Conservation (phyloP, 441 rosid genomes). For the Croton laevigatus region DNA sequence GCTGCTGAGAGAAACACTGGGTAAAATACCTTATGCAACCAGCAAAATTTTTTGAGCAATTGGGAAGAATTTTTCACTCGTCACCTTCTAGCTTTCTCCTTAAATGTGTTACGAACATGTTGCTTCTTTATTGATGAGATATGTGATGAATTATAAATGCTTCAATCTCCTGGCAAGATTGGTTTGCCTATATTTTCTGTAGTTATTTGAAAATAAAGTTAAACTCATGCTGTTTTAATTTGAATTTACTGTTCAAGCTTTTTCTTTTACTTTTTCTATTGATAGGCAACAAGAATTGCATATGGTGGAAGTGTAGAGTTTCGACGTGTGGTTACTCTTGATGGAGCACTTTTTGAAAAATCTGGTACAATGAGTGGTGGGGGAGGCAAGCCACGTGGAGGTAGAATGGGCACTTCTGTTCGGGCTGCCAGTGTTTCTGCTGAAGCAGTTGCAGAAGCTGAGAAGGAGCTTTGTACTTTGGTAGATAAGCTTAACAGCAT, state of each 20-base stretch:
- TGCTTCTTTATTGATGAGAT: background rate
- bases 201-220: background rate
- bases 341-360: constrained; percentile 92
- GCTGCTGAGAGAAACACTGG: background rate
- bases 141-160: background rate
- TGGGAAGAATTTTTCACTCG: background rate
- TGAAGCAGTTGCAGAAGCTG: constrained; percentile 66
- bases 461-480: constrained; percentile 62
- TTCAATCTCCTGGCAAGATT: background rate
- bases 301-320: constrained; percentile 77
- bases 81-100: constrained; percentile 2
- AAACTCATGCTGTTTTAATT: background rate
- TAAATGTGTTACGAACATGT: background rate
- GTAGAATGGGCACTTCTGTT: constrained; percentile 96
- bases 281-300: constrained; percentile 87
- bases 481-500: constrained; percentile 50
- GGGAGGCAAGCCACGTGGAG: constrained; percentile 92
- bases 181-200: background rate
- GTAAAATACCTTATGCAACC: background rate
- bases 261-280: constrained; percentile 14
- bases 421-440: constrained; percentile 69
- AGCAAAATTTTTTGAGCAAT: background rate
- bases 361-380: constrained; percentile 99
- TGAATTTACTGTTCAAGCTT: background rate
- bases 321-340: constrained; percentile 88